Conservation (phyloP, 768 basidiomycete genomes). For the Suillus plorans region DNA sequence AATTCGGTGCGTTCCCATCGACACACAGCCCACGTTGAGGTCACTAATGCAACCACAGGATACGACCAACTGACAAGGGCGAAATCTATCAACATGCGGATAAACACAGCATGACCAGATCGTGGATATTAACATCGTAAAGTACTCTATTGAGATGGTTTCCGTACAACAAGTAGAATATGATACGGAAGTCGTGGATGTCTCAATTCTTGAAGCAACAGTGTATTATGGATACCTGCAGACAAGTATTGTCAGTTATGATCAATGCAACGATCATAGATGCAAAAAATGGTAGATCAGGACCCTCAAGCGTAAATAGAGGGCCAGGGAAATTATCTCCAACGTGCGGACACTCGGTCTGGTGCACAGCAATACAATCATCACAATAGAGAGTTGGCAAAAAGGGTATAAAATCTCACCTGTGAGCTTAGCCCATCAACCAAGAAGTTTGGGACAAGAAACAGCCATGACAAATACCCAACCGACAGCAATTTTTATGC, state of each 20-base stretch:
- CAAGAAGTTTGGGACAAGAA: background rate
- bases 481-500: background rate
- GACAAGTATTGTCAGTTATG: background rate
- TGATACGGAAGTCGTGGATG: conserved; percentile 70
- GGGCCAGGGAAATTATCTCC: conserved; percentile 33
- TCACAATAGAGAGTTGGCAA: conserved; percentile 16
- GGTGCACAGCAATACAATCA: conserved; percentile 38
- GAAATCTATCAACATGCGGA: conserved; percentile 84
- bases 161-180: conserved; percentile 67
- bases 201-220: conserved; percentile 61
- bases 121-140: background rate
- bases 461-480: rapidly evolving
- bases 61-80: conserved; percentile 84
- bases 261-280: background rate
- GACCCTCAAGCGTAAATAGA: conserved; percentile 35
- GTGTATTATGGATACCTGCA: conserved; percentile 3
- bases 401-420: background rate
- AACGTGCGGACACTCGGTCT: conserved; percentile 33
- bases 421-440: background rate
- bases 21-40: background rate
- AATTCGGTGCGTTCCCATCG: conserved; percentile 65
- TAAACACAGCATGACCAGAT: conserved; percentile 43
- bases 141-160: background rate
- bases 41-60: conserved; percentile 42
- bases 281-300: conserved; percentile 19